These are phyloP conservation scores for Aspergillus unguis DNA, from an alignment of 2,329 filamentous ascomycete species.

Conservation along the genomic window DNA sequence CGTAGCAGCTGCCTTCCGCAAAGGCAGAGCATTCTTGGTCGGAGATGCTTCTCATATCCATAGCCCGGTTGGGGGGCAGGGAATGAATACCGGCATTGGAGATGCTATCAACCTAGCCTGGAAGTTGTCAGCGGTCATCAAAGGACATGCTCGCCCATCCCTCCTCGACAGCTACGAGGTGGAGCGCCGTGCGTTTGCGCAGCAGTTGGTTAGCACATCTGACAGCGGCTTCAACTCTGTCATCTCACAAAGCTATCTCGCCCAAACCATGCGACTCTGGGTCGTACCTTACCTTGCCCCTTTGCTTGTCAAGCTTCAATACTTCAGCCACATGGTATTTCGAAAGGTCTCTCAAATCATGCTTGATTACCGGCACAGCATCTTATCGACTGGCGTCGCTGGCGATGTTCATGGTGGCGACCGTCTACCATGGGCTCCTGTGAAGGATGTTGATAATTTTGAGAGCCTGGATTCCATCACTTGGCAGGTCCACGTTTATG, in stretches of 20 bases:
- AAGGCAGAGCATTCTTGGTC: slow-evolving; percentile 52
- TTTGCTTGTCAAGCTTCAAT: slow-evolving; percentile 20
- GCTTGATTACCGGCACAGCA: slow-evolving; percentile 43
- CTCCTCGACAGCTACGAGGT: slow-evolving; percentile 49
- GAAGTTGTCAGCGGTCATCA: slow-evolving; percentile 51
- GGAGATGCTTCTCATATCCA: slow-evolving; percentile 59
- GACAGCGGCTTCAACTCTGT: slow-evolving; percentile 43
- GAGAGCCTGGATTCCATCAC: slow-evolving; percentile 22
- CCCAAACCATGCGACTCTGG: slow-evolving; percentile 40
- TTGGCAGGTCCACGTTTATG: slow-evolving; percentile 36
- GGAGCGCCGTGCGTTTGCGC: slow-evolving; percentile 49
- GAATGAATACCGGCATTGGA: slow-evolving; percentile 57
- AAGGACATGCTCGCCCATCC: slow-evolving; percentile 34
- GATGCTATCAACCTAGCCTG: slow-evolving; percentile 55
- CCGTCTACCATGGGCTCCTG: slow-evolving; percentile 39
- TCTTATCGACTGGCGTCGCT: slow-evolving; percentile 33
- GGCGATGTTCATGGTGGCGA: slow-evolving; percentile 47
- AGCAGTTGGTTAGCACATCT: slow-evolving; percentile 42
- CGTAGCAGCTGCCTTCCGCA: slow-evolving; percentile 42
- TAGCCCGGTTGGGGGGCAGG: slow-evolving; percentile 55
- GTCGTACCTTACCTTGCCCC: slow-evolving; percentile 38
- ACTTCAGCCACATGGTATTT: slow-evolving; percentile 26
- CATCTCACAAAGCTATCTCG: slow-evolving; percentile 38
- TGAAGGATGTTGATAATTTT: slow-evolving; percentile 26
- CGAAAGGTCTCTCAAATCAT: slow-evolving; percentile 42